These are phyloP conservation scores for Yarrowia sp. DNA, from an alignment of 805 yeast species.

Conservation along the genomic window DNA sequence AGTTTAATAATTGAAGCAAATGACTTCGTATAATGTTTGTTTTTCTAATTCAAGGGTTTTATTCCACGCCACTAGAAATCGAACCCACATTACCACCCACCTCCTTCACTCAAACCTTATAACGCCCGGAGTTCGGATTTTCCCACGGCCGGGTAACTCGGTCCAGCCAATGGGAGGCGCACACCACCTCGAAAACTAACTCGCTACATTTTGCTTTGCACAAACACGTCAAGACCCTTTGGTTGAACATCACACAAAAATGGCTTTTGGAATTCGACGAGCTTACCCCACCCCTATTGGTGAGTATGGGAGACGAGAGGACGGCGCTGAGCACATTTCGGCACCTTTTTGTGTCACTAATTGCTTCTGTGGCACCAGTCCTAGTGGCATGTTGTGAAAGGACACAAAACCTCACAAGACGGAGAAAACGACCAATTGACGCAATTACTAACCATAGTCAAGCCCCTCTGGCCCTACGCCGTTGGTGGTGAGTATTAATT, in stretches of 20 bases:
- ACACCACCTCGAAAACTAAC: slow-evolving; percentile 18
- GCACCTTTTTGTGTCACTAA: no score
- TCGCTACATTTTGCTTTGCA: slow-evolving; percentile 24
- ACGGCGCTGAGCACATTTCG: no score
- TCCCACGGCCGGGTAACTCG: slow-evolving; percentile 22
- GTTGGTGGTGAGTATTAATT: slow-evolving; percentile 62
- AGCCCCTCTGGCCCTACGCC: slow-evolving; percentile 85
- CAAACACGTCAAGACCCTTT: slow-evolving; percentile 25
- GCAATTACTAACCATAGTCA: slow-evolving; percentile 41
- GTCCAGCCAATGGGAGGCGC: slow-evolving; percentile 25
- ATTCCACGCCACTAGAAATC: not conserved
- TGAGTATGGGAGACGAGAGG: slow-evolving; percentile 29
- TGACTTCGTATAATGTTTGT: no score
- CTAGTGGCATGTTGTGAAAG: not conserved
- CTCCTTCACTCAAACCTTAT: not conserved
- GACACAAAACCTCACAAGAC: not conserved
- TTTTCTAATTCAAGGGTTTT: no score
- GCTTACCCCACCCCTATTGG: slow-evolving; percentile 37
- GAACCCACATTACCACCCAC: not conserved
- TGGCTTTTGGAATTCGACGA: slow-evolving; percentile 27
- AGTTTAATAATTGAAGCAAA: no score
- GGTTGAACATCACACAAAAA: slow-evolving; percentile 25
- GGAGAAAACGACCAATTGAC: not conserved
- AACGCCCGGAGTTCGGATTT: not conserved
- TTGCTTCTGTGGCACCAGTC: no score